Conservation (phyloP, 495 filamentous ascomycete species). For the Lepidopterella palustris region DNA sequence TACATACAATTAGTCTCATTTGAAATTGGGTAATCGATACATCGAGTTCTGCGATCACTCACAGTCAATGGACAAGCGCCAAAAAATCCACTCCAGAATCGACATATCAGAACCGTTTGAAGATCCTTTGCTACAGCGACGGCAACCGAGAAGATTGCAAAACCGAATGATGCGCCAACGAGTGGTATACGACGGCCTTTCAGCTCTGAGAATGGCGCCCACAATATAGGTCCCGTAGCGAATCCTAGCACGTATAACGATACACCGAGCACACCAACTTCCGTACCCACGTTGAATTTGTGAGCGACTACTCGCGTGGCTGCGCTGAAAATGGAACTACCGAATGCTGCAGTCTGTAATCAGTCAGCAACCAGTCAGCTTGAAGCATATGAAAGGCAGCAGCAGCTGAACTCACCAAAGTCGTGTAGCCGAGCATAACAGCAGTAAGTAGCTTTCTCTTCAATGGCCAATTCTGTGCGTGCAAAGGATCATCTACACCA, state of each 20-base stretch:
- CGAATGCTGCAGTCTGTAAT: conserved; percentile 56
- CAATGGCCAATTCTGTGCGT: conserved; percentile 78
- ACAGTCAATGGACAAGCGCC: conserved; percentile 75
- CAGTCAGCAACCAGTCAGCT: background rate
- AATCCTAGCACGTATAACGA: conserved; percentile 68
- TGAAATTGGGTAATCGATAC: background rate
- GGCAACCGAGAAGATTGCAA: conserved; percentile 66
- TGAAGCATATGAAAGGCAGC: background rate
- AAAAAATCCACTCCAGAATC: conserved; percentile 73
- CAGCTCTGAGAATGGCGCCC: conserved; percentile 71
- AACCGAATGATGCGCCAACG: conserved; percentile 68
- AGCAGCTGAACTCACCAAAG: conserved; percentile 37
- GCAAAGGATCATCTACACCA: conserved; percentile 68
- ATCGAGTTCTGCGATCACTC: background rate
- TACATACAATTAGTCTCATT: background rate
- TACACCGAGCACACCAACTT: conserved; percentile 60
- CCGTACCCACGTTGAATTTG: conserved; percentile 49
- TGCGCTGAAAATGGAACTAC: conserved; percentile 61
- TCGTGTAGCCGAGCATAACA: conserved; percentile 72
- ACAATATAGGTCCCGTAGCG: conserved; percentile 53
- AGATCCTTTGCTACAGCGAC: conserved; percentile 70
- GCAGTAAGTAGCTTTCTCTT: conserved; percentile 67
- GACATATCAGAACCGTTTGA: conserved; percentile 74
- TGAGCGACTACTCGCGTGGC: conserved; percentile 48
- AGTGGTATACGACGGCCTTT: conserved; percentile 68